These are phyloP conservation scores for Candida wancherniae DNA, from an alignment of 805 yeast genomes.

Conservation along the genomic window DNA sequence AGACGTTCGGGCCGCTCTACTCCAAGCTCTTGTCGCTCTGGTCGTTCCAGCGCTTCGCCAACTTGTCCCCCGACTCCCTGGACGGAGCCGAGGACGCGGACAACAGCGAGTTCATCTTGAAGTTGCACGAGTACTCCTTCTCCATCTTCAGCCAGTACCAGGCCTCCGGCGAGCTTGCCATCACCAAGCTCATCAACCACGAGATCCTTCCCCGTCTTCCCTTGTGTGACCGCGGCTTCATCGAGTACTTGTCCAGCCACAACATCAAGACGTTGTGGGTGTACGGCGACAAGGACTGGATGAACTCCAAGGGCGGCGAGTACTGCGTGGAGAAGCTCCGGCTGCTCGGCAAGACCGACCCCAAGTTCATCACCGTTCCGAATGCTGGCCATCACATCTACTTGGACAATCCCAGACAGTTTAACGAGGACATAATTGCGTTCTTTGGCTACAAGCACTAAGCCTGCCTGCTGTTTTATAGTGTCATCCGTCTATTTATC, in stretches of 20 bases:
- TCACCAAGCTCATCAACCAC: constrained; percentile 36
- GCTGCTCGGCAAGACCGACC: constrained; percentile 10
- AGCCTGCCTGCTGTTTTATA: neutral
- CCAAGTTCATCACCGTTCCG: constrained; percentile 21
- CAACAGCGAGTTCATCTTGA: constrained; percentile 23
- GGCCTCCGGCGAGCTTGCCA: constrained; percentile 42
- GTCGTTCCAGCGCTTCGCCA: constrained; percentile 36
- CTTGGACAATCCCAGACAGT: constrained; percentile 34
- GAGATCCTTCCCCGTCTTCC: constrained; percentile 38
- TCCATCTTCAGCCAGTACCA: constrained; percentile 41
- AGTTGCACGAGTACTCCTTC: constrained; percentile 37
- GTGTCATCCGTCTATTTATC: neutral
- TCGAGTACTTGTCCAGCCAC: constrained; percentile 22
- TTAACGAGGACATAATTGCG: constrained; percentile 22
- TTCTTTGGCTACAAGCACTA: constrained; percentile 19
- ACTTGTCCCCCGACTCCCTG: constrained; percentile 19
- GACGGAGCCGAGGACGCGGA: constrained; percentile 1
- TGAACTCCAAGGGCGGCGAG: constrained; percentile 37
- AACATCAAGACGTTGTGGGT: constrained; percentile 29
- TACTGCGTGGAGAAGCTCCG: constrained; percentile 25
- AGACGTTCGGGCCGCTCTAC: constrained; percentile 35
- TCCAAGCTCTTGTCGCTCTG: constrained; percentile 38
- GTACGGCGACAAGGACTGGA: constrained; percentile 43
- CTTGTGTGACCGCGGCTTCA: constrained; percentile 35
- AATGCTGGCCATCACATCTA: constrained; percentile 43